phyloP scores from a whole-genome alignment of 164 flowering plant species.

The Saururus chinensis region DNA sequence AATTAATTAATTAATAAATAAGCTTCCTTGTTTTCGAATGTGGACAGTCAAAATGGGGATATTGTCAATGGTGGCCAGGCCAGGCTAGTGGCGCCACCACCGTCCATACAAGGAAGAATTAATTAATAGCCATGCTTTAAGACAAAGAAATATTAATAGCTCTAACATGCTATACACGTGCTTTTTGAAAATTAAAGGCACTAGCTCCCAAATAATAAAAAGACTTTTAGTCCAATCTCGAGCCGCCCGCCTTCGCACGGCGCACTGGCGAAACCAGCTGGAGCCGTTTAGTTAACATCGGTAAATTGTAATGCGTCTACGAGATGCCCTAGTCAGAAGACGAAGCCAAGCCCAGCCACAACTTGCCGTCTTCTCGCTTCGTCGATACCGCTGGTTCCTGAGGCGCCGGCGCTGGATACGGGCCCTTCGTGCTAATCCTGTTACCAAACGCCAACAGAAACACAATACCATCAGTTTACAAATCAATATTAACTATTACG shows the following conservation, averaged over 20 bases:
- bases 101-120: too few relatives aligned
- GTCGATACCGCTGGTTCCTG: constrained; percentile 3
- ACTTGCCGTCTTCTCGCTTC: constrained; percentile 23
- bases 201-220: too few relatives aligned
- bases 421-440: constrained; percentile 51
- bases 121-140: not conserved
- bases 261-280: not conserved
- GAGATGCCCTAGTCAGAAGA: constrained; percentile 10
- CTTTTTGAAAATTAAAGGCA: not conserved
- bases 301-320: too few relatives aligned
- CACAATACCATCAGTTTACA: too few relatives aligned
- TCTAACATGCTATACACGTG: not conserved
- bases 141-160: not conserved
- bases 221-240: not conserved
- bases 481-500: not conserved
- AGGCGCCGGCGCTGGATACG: constrained; percentile 25
- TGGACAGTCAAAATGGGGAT: too few relatives aligned
- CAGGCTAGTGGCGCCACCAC: too few relatives aligned
- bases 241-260: too few relatives aligned
- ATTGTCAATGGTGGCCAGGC: too few relatives aligned
- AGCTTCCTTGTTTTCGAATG: too few relatives aligned
- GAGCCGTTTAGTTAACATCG: not conserved
- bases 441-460: not conserved
- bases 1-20: too few relatives aligned
- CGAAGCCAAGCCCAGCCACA: constrained; percentile 56